Percentiles rank a stretch among this genome's conserved stretches.
phyloP scores from a whole-genome alignment of 1,139 yeast species.

The Yamadazyma songkhlaensis region DNA sequence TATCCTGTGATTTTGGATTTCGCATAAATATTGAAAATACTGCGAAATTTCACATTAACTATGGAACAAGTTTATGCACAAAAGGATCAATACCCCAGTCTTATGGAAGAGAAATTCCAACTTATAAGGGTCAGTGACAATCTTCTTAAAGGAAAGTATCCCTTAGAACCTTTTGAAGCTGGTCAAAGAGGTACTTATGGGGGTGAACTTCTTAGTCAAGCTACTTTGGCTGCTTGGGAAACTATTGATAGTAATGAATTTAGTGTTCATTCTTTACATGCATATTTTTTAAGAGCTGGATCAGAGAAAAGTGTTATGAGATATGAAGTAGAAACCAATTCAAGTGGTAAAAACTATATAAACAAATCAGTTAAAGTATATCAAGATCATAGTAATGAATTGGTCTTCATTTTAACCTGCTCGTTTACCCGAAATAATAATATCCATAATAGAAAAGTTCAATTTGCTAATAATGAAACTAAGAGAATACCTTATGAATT shows the following conservation, averaged over 20 bases:
- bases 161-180: conserved; percentile 30
- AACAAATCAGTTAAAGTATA: conserved; percentile 27
- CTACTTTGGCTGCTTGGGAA: conserved; percentile 37
- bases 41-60: background rate
- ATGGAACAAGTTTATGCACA: conserved; percentile 17
- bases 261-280: conserved; percentile 40
- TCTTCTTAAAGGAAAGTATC: conserved; percentile 30
- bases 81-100: conserved; percentile 15
- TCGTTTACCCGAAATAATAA: conserved; percentile 31
- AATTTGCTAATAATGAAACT: conserved; percentile 14
- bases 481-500: conserved; percentile 30
- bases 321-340: conserved; percentile 27
- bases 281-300: conserved; percentile 37
- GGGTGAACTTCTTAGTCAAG: conserved; percentile 38
- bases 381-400: conserved; percentile 26
- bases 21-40: conserved; percentile 1
- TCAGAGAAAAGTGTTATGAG: conserved; percentile 24
- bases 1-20: conserved; percentile 5
- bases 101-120: conserved; percentile 22
- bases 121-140: conserved; percentile 11
- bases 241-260: conserved; percentile 36
- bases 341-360: conserved; percentile 30
- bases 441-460: conserved; percentile 13
- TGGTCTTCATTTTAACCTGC: conserved; percentile 29
- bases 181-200: conserved; percentile 41